phyloP scores from a whole-genome alignment of 1,284 basidiomycete species.

The Ustilago tritici region DNA sequence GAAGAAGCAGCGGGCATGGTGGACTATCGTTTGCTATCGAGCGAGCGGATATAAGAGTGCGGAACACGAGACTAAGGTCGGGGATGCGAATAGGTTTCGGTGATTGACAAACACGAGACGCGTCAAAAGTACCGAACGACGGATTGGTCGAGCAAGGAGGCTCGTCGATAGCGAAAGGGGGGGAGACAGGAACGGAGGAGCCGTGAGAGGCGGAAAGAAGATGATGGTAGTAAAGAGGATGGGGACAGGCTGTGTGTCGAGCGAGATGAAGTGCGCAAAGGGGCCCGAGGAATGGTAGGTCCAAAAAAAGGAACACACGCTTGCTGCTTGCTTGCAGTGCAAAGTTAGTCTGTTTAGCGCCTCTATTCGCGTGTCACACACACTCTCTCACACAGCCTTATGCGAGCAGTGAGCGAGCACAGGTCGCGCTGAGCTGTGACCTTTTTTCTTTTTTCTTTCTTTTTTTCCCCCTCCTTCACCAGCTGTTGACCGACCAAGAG shows the following conservation, averaged over 20 bases:
- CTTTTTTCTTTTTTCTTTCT: no score
- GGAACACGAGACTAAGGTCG: slow-evolving; percentile 2
- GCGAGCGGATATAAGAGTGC: background rate
- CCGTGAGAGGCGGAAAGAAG: slow-evolving; percentile 7
- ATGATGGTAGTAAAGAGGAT: slow-evolving; percentile 10
- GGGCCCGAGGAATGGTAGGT: slow-evolving; percentile 6
- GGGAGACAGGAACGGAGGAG: background rate
- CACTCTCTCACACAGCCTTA: background rate
- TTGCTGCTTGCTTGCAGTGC: background rate
- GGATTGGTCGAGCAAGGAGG: background rate
- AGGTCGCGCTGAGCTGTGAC: slow-evolving; percentile 27
- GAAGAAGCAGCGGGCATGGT: slow-evolving; percentile 48
- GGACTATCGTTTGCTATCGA: background rate
- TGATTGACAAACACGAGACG: slow-evolving; percentile 11
- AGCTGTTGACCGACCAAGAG: background rate
- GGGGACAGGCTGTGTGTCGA: background rate
- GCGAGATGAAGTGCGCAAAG: slow-evolving; percentile 14
- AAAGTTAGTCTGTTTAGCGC: background rate
- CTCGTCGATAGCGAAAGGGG: background rate
- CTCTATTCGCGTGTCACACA: slow-evolving; percentile 28
- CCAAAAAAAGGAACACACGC: slow-evolving; percentile 10
- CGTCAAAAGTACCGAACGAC: slow-evolving; percentile 12
- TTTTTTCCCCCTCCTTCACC: background rate
- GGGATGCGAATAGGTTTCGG: background rate
- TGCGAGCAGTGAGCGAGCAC: background rate